A percentile compares a stretch with the other conserved stretches of the same genome.
phyloP scores from a whole-genome alignment of 176 grass and related monocot genomes.

The Oryza brachyantha region DNA sequence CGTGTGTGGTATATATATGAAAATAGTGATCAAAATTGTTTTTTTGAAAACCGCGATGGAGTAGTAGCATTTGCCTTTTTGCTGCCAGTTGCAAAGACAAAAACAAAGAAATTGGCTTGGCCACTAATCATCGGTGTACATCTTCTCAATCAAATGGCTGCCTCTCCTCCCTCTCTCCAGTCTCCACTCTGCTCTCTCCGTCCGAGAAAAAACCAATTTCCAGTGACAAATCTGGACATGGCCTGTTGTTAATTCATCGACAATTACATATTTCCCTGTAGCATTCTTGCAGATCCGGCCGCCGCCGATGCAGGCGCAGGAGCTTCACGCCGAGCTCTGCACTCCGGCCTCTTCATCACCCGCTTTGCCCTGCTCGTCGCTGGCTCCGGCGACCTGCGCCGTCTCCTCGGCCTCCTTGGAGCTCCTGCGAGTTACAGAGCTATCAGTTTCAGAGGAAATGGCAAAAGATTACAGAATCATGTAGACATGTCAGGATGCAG shows the following conservation, averaged over 20 bases:
- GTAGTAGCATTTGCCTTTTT: not conserved
- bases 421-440: conserved; percentile 18
- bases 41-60: no score
- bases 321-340: not conserved
- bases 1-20: no score
- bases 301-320: not conserved
- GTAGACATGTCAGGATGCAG: not conserved
- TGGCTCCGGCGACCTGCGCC: conserved; percentile 33
- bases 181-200: no score
- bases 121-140: not conserved
- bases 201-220: no score
- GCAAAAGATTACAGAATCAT: not conserved
- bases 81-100: not conserved
- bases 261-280: not conserved
- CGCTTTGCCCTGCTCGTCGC: conserved; percentile 8
- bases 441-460: not conserved
- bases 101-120: not conserved
- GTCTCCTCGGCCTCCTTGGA: conserved; percentile 35
- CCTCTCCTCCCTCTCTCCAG: not conserved
- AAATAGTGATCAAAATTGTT: no score
- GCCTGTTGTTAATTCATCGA: not conserved
- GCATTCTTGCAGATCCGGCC: not conserved
- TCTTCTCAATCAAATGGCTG: not conserved
- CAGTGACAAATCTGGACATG: no score
- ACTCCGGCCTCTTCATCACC: conserved; percentile 32